phyloP scores from a whole-genome alignment of 805 yeast genomes.

The Candida sakaeoensis region DNA sequence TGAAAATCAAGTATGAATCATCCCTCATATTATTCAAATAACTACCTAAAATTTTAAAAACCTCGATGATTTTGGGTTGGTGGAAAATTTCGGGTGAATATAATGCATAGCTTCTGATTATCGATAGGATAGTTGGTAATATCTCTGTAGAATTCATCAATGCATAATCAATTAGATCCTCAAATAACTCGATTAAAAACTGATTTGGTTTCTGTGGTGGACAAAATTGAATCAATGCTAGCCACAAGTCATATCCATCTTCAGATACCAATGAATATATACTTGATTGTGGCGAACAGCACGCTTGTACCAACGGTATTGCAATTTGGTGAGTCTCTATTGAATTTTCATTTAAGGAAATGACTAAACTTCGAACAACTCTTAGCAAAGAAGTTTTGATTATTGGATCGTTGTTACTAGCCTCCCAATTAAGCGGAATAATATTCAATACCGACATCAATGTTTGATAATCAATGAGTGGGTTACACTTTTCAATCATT shows the following conservation, averaged over 20 bases:
- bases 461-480: slow-evolving; percentile 50
- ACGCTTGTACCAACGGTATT: slow-evolving; percentile 62
- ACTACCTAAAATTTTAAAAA: slow-evolving; percentile 48
- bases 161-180: slow-evolving; percentile 50
- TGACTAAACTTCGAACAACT: slow-evolving; percentile 52
- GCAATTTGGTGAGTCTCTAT: slow-evolving; percentile 48
- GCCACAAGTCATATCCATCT: slow-evolving; percentile 86
- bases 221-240: slow-evolving; percentile 58
- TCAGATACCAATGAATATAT: slow-evolving; percentile 61
- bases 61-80: slow-evolving; percentile 30
- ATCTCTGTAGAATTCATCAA: slow-evolving; percentile 72
- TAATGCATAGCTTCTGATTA: slow-evolving; percentile 60
- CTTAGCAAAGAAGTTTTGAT: slow-evolving; percentile 42
- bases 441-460: slow-evolving; percentile 47
- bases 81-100: slow-evolving; percentile 41
- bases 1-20: slow-evolving; percentile 57
- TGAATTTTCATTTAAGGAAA: slow-evolving; percentile 54
- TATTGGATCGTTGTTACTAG: slow-evolving; percentile 44
- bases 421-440: slow-evolving; percentile 78
- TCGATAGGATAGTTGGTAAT: slow-evolving; percentile 57
- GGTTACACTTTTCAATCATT: slow-evolving; percentile 61
- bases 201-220: slow-evolving; percentile 37
- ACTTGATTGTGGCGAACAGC: slow-evolving; percentile 47
- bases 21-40: slow-evolving; percentile 64
- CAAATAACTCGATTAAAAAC: slow-evolving; percentile 42